Evolutionary conservation across 495 filamentous ascomycete genomes (phyloP).

Genomic region (Lichina pygmaea): DNA sequence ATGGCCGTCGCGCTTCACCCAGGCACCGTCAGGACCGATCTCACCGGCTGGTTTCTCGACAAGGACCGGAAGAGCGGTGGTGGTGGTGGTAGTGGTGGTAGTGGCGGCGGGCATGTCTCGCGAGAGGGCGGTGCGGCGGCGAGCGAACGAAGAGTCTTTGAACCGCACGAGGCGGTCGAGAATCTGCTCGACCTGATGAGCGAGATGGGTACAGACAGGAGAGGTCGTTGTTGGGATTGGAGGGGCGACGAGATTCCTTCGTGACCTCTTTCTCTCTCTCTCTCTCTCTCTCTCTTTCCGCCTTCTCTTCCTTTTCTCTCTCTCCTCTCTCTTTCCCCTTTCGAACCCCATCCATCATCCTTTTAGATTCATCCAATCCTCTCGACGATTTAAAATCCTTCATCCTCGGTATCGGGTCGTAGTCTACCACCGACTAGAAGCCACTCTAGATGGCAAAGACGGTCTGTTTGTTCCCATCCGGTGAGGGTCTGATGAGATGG

Average conservation of each 20-base stretch:
- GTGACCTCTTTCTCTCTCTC: constrained; percentile 9
- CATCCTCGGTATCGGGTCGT: too few species aligned
- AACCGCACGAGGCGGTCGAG: constrained; percentile 30
- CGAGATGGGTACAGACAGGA: constrained; percentile 18
- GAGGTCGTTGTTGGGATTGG: constrained; percentile 57
- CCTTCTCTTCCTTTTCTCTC: too few species aligned
- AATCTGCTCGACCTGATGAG: constrained; percentile 27
- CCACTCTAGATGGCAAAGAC: too few species aligned
- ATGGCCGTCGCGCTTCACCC: constrained; percentile 52
- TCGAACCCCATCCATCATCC: too few species aligned
- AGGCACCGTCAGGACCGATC: constrained; percentile 51
- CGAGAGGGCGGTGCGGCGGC: constrained; percentile 36
- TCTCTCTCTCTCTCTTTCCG: background rate
- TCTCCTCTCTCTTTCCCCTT: too few species aligned
- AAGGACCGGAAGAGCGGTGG: background rate
- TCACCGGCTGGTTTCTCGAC: constrained; percentile 19
- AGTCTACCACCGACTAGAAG: too few species aligned
- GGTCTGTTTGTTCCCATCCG: too few species aligned
- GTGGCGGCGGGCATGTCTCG: too few species aligned
- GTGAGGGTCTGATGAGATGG: too few species aligned
- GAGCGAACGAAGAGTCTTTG: constrained; percentile 31
- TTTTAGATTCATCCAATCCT: too few species aligned
- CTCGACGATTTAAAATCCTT: too few species aligned
- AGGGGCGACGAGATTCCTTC: constrained; percentile 42
- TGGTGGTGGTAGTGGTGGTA: too few species aligned